A percentile compares a stretch with the other conserved stretches of the same genome.
These are phyloP conservation scores for Chaetomiaceae sp. DNA, from an alignment of 2,329 filamentous ascomycete genomes.

Conservation along the genomic window DNA sequence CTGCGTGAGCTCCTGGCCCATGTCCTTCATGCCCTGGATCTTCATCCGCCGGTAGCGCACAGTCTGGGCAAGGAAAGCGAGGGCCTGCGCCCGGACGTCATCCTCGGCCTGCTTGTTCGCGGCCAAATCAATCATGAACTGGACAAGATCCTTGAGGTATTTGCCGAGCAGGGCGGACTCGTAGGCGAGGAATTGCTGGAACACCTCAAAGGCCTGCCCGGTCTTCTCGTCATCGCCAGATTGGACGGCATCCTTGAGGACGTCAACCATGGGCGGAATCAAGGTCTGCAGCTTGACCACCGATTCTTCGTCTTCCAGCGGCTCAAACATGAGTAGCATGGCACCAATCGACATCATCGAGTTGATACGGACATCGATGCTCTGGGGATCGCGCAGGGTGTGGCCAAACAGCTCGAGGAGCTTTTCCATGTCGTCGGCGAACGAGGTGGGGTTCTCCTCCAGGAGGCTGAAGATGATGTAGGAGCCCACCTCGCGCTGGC, in stretches of 20 bases:
- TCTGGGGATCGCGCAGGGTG: slow-evolving; percentile 86
- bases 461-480: slow-evolving; percentile 91
- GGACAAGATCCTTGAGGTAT: slow-evolving; percentile 83
- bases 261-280: slow-evolving; percentile 80
- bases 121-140: slow-evolving; percentile 88
- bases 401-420: slow-evolving; percentile 78
- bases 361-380: slow-evolving; percentile 88
- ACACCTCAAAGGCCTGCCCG: slow-evolving; percentile 90
- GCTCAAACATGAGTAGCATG: slow-evolving; percentile 79
- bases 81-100: slow-evolving; percentile 80
- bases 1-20: slow-evolving; percentile 80
- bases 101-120: slow-evolving; percentile 71
- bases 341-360: slow-evolving; percentile 86
- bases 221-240: slow-evolving; percentile 78
- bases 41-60: slow-evolving; percentile 92
- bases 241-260: slow-evolving; percentile 78
- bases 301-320: slow-evolving; percentile 72
- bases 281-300: slow-evolving; percentile 71
- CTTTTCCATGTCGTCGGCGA: slow-evolving; percentile 71
- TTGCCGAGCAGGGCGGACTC: slow-evolving; percentile 76
- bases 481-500: slow-evolving; percentile 81
- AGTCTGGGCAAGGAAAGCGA: slow-evolving; percentile 89
- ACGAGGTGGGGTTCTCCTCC: slow-evolving; percentile 78
- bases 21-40: slow-evolving; percentile 77
- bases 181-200: slow-evolving; percentile 89